Conservation (phyloP, 1,284 basidiomycete genomes). For the Amylostereum areolatum region DNA sequence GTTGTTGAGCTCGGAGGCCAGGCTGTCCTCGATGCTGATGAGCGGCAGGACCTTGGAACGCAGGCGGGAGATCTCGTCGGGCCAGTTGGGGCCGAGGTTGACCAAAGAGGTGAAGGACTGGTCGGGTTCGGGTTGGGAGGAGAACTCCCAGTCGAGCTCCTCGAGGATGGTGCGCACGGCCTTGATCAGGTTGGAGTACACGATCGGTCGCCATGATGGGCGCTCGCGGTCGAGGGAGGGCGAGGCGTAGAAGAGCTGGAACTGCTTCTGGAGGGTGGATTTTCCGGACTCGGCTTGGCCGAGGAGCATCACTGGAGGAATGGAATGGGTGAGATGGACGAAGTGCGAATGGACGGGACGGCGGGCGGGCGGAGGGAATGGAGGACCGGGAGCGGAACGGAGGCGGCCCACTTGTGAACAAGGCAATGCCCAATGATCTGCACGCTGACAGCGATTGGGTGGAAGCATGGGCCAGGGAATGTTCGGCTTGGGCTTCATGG, state of each 20-base stretch:
- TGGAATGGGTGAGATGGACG: not conserved
- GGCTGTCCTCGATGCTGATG: constrained; percentile 57
- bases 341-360: not conserved
- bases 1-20: constrained; percentile 62
- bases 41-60: constrained; percentile 56
- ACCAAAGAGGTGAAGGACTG: constrained; percentile 13
- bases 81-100: constrained; percentile 23
- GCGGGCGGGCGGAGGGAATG: constrained; percentile 1
- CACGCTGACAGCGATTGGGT: no score
- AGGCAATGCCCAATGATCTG: no score
- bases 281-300: constrained; percentile 80
- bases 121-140: constrained; percentile 16
- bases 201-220: constrained; percentile 69
- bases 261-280: constrained; percentile 75
- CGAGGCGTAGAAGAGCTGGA: constrained; percentile 73
- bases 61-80: constrained; percentile 44
- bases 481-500: no score
- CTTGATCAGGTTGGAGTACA: constrained; percentile 77
- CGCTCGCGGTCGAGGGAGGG: constrained; percentile 62
- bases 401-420: no score
- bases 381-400: not conserved
- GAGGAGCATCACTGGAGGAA: constrained; percentile 41
- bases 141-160: constrained; percentile 60
- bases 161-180: constrained; percentile 70
- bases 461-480: no score